phyloP scores from a whole-genome alignment of 75 land plant genomes.

The Azolla pinnata region DNA sequence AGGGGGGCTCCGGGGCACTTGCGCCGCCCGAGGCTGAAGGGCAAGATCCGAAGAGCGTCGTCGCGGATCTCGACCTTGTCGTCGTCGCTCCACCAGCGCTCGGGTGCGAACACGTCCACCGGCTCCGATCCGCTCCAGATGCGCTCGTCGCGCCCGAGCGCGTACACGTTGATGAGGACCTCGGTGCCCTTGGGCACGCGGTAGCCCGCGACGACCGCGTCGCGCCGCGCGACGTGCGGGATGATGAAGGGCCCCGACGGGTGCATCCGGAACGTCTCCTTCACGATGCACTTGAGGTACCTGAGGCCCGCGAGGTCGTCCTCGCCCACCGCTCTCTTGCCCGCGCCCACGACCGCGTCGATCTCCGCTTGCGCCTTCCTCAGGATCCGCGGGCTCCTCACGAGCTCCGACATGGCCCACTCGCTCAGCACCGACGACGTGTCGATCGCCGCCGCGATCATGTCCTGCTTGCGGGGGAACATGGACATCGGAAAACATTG shows the following conservation, averaged over 20 bases:
- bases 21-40: slow-evolving; percentile 67
- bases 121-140: slow-evolving; percentile 31
- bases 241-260: slow-evolving; percentile 71
- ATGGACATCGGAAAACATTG: too few species aligned
- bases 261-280: slow-evolving; percentile 80
- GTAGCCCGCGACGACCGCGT: slow-evolving; percentile 56
- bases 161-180: slow-evolving; percentile 74
- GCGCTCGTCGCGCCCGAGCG: slow-evolving; percentile 45
- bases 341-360: slow-evolving; percentile 53
- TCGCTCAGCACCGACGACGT: slow-evolving; percentile 76
- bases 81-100: slow-evolving; percentile 36
- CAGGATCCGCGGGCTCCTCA: slow-evolving; percentile 55
- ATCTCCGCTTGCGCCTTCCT: slow-evolving; percentile 54
- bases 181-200: slow-evolving; percentile 51
- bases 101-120: slow-evolving; percentile 55
- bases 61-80: slow-evolving; percentile 66
- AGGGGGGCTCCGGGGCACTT: slow-evolving; percentile 82
- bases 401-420: slow-evolving; percentile 88
- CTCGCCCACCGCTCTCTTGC: slow-evolving; percentile 46
- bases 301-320: slow-evolving; percentile 48
- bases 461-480: slow-evolving; percentile 67
- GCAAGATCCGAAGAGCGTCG: slow-evolving; percentile 54
- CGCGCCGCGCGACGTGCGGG: slow-evolving; percentile 55
- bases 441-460: slow-evolving; percentile 79
- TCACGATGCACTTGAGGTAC: slow-evolving; percentile 64